These are phyloP conservation scores for Gymnopilus junonius DNA, from an alignment of 768 basidiomycete genomes.

Conservation along the genomic window DNA sequence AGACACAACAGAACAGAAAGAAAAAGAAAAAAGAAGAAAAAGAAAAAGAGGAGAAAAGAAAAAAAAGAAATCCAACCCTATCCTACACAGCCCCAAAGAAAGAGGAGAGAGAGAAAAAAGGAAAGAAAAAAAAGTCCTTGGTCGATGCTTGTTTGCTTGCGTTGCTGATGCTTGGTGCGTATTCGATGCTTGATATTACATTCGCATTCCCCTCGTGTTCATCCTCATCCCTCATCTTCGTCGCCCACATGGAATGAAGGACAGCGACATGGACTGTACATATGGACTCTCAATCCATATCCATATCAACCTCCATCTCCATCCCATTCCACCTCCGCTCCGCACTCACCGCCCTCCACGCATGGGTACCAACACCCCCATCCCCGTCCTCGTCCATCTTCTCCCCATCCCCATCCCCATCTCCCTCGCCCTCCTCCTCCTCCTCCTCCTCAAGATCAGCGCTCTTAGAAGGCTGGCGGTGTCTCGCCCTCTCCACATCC, in stretches of 20 bases:
- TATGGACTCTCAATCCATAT: constrained; percentile 39
- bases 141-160: background rate
- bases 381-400: constrained; percentile 46
- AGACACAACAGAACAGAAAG: background rate
- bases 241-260: background rate
- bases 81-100: background rate
- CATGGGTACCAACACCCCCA: constrained; percentile 28
- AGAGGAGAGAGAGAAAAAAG: background rate
- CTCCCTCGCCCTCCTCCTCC: constrained; percentile 39
- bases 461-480: constrained; percentile 30
- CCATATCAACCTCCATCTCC: constrained; percentile 67
- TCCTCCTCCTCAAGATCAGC: constrained; percentile 39
- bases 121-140: background rate
- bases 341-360: constrained; percentile 36
- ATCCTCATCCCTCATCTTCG: background rate
- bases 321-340: constrained; percentile 45
- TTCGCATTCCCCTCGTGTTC: background rate
- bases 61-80: background rate
- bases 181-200: background rate
- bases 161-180: background rate
- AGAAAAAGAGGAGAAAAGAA: background rate
- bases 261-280: too few relatives aligned
- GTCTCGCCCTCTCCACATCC: background rate
- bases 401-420: constrained; percentile 30
- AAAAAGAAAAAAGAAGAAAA: background rate